Percentiles rank a stretch among this genome's conserved stretches.
Conservation (phyloP, 805 yeast species). For the Pichia heedii region DNA sequence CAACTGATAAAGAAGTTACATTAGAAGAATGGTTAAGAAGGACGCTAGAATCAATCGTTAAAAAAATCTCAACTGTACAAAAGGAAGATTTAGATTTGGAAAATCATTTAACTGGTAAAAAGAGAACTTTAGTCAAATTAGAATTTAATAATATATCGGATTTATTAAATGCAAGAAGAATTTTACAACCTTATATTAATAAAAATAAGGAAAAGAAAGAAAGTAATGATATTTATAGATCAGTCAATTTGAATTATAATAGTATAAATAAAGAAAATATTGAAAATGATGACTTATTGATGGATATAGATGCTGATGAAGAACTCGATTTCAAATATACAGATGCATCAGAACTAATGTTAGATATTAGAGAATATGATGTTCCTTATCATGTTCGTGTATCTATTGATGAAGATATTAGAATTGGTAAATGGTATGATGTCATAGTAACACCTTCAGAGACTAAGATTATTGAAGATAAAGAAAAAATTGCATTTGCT, state of each 20-base stretch:
- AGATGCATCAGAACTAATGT: constrained; percentile 58
- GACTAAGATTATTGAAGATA: constrained; percentile 46
- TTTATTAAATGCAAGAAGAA: constrained; percentile 63
- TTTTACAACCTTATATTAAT: constrained; percentile 58
- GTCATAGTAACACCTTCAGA: constrained; percentile 57
- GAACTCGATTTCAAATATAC: constrained; percentile 16
- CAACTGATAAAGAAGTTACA: constrained; percentile 55
- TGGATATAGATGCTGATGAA: constrained; percentile 17
- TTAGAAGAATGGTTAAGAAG: constrained; percentile 79
- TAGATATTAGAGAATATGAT: constrained; percentile 86
- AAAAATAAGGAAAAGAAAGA: constrained; percentile 56
- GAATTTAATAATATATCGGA: constrained; percentile 69
- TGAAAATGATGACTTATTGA: constrained; percentile 24
- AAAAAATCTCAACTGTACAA: constrained; percentile 41
- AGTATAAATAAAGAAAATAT: constrained; percentile 24
- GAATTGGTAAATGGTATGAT: constrained; percentile 95
- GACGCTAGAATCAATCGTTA: constrained; percentile 54
- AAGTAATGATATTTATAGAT: constrained; percentile 59
- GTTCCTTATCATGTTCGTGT: constrained; percentile 96
- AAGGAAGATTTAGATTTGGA: constrained; percentile 79
- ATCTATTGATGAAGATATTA: constrained; percentile 75
- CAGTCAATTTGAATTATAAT: constrained; percentile 36
- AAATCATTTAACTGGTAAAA: constrained; percentile 78
- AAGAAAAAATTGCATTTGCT: constrained; percentile 82
- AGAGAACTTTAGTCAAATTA: constrained; percentile 54